phyloP scores from a whole-genome alignment of 2,329 filamentous ascomycete genomes.

The Trichoderma hamatum region DNA sequence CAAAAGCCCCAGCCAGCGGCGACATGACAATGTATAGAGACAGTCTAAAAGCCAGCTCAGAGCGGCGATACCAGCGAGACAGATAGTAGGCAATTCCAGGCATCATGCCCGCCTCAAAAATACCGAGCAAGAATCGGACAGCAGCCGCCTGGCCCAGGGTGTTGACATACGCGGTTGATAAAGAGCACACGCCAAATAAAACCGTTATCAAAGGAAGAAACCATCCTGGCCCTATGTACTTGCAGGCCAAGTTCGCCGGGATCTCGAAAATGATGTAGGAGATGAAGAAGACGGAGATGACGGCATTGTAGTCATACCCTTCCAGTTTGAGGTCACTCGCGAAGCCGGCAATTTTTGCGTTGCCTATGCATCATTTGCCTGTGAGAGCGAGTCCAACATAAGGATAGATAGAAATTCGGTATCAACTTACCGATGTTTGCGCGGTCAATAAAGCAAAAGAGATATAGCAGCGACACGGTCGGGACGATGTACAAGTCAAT shows the following conservation, averaged over 20 bases:
- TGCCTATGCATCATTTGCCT: conserved; percentile 50
- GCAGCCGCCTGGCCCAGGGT: conserved; percentile 55
- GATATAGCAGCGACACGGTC: conserved; percentile 66
- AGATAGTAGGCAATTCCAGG: conserved; percentile 76
- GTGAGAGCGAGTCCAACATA: neutral
- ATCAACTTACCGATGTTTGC: conserved; percentile 65
- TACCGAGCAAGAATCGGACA: conserved; percentile 67
- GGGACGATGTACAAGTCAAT: conserved; percentile 69
- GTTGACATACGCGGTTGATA: conserved; percentile 67
- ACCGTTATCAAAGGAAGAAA: conserved; percentile 66
- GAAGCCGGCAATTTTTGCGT: conserved; percentile 67
- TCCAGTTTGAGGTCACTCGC: conserved; percentile 62
- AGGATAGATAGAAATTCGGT: neutral
- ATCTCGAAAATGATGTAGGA: conserved; percentile 75
- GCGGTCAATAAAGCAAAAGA: conserved; percentile 76
- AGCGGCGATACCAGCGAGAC: conserved; percentile 70
- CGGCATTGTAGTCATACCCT: conserved; percentile 69
- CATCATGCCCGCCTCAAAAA: conserved; percentile 75
- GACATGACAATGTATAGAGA: conserved; percentile 72
- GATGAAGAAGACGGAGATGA: conserved; percentile 72
- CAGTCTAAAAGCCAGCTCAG: conserved; percentile 68
- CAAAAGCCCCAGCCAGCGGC: conserved; percentile 71
- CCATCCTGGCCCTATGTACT: conserved; percentile 72
- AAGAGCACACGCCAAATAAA: conserved; percentile 64
- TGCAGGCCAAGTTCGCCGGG: conserved; percentile 68